phyloP scores from a whole-genome alignment of 2,329 filamentous ascomycete genomes.

The Xylariaceae sp. region DNA sequence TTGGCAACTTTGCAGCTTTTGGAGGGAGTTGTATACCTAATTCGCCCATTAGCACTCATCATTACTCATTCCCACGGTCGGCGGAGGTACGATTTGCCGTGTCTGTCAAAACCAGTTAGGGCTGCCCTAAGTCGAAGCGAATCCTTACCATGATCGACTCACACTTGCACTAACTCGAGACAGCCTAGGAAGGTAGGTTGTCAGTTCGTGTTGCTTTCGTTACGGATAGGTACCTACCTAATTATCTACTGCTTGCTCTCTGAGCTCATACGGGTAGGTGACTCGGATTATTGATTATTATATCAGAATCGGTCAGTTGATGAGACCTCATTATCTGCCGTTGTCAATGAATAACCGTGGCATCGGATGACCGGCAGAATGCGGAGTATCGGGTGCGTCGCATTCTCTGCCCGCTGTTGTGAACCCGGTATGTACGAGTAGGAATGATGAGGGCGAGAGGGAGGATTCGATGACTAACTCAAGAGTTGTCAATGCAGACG shows the following conservation, averaged over 20 bases:
- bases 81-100: neutral
- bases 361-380: constrained; percentile 17
- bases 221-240: no score
- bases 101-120: neutral
- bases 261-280: neutral
- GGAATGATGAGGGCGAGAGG: constrained; percentile 1
- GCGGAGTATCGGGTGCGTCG: constrained; percentile 14
- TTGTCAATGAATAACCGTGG: neutral
- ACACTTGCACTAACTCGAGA: neutral
- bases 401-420: constrained; percentile 9
- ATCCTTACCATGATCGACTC: neutral
- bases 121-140: neutral
- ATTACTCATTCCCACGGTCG: neutral
- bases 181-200: no score
- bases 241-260: neutral
- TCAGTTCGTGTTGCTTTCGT: no score
- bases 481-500: neutral
- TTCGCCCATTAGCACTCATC: constrained; percentile 3
- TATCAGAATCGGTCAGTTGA: neutral
- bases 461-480: neutral
- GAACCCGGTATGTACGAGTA: constrained; percentile 3
- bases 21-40: neutral
- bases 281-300: neutral
- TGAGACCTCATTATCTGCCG: neutral
- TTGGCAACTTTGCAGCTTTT: neutral